Percentiles rank a stretch among this genome's conserved stretches.
These are phyloP conservation scores for Daldinia childiae DNA, from an alignment of 495 filamentous ascomycete genomes.

Conservation along the genomic window DNA sequence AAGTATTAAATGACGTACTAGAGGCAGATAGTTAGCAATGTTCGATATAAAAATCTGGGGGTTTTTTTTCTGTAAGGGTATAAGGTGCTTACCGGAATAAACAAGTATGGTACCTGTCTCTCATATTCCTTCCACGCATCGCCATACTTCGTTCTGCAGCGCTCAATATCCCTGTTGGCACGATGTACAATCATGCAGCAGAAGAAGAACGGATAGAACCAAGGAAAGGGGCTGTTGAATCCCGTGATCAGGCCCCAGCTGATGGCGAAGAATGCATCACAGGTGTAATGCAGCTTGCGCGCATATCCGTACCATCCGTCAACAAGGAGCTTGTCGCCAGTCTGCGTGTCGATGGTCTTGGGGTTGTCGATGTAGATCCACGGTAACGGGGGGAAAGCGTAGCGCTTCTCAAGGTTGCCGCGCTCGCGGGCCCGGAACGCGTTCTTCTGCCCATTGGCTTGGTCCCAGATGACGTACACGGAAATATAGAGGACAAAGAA, in stretches of 20 bases:
- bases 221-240: conserved; percentile 84
- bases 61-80: background rate
- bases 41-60: background rate
- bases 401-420: conserved; percentile 75
- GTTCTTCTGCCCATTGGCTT: conserved; percentile 93
- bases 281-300: conserved; percentile 95
- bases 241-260: conserved; percentile 69
- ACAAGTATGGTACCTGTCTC: conserved; percentile 87
- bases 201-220: conserved; percentile 98
- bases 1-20: conserved; percentile 40
- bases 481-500: conserved; percentile 81
- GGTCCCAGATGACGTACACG: conserved; percentile 93
- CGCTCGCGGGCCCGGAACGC: conserved; percentile 84
- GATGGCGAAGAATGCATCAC: conserved; percentile 82
- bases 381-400: conserved; percentile 91
- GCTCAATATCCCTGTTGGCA: conserved; percentile 81
- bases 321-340: conserved; percentile 82
- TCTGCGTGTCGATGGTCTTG: conserved; percentile 78
- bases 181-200: conserved; percentile 90
- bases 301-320: conserved; percentile 96
- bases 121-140: conserved; percentile 92
- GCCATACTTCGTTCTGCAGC: conserved; percentile 89
- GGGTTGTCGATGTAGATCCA: conserved; percentile 91
- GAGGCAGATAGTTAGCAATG: conserved; percentile 3
- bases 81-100: conserved; percentile 86